phyloP scores from a whole-genome alignment of 1,139 yeast genomes.

The Protomyces inundatus region DNA sequence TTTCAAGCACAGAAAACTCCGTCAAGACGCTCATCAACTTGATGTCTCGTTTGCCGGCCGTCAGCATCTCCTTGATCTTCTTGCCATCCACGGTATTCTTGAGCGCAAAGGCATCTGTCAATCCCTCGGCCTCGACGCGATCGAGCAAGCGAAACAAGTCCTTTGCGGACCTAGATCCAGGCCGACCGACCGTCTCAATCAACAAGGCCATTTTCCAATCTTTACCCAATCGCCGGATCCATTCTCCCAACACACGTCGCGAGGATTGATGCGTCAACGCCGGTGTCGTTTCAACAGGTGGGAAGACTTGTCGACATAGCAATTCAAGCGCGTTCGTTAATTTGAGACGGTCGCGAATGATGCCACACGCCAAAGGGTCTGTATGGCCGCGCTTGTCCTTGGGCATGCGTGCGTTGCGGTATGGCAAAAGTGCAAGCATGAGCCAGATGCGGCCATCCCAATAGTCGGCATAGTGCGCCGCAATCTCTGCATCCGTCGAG shows the following conservation, averaged over 20 bases:
- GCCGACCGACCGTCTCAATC: neutral
- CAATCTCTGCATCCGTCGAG: neutral
- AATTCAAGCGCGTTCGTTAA: constrained; percentile 10
- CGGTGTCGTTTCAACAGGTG: neutral
- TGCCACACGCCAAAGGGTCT: constrained; percentile 11
- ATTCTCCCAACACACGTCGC: constrained; percentile 1
- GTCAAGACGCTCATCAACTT: constrained; percentile 19
- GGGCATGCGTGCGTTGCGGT: neutral
- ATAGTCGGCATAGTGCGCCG: constrained; percentile 1
- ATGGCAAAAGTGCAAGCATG: constrained; percentile 10
- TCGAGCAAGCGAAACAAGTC: constrained; percentile 2
- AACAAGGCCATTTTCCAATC: constrained; percentile 16
- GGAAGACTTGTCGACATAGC: constrained; percentile 1
- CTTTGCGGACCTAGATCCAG: neutral
- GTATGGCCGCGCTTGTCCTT: constrained; percentile 3
- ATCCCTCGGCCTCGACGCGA: neutral
- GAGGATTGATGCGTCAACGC: neutral
- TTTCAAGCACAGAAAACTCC: constrained; percentile 7
- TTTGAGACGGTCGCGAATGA: constrained; percentile 17
- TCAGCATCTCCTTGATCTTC: constrained; percentile 10
- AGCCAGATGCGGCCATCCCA: constrained; percentile 13
- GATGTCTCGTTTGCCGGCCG: neutral
- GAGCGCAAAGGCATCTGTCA: constrained; percentile 5
- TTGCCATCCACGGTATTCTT: constrained; percentile 11
- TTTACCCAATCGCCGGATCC: constrained; percentile 1